phyloP scores from a whole-genome alignment of 78 protist species.

The Dictyostelium discoideum region dicty_2.7 NC_007090.3:5119501-5120000 shows the following conservation, averaged over 20 bases:
- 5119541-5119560: no score
- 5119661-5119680: no score
- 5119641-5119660: neutral
- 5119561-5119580: no score
- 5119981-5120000: neutral
- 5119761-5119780: neutral
- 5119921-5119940: slow-evolving; percentile 56
- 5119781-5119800: neutral
- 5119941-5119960: slow-evolving; percentile 38
- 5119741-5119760: neutral
- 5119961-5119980: neutral
- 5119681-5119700: neutral
- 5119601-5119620: neutral
- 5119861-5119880: neutral
- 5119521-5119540: no score
- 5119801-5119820: neutral
- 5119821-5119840: neutral
- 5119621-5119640: neutral
- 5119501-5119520: no score
- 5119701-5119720: neutral
- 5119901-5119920: neutral
- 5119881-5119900: neutral
- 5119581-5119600: neutral
- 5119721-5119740: neutral
- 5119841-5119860: neutral